Conservation (phyloP, 208 protist species). For the Porcisia hertigi region DNA sequence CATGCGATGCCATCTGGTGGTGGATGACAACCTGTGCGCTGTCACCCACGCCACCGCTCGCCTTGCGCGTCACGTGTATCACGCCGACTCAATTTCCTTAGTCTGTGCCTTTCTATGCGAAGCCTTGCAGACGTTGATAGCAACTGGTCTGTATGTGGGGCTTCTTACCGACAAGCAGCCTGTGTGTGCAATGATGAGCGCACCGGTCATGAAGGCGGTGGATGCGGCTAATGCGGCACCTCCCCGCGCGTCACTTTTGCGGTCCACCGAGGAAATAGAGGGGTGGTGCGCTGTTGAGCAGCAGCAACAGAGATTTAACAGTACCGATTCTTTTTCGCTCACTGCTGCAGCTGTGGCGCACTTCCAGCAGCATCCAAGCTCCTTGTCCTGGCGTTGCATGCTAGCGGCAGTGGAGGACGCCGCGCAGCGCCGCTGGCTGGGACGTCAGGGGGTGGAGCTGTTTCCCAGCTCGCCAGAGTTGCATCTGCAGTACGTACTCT, state of each 20-base stretch:
- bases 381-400: constrained; percentile 68
- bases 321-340: background rate
- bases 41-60: constrained; percentile 21
- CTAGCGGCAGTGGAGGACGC: constrained; percentile 35
- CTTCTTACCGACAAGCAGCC: constrained; percentile 9
- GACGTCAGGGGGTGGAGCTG: constrained; percentile 49
- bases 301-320: background rate
- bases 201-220: background rate
- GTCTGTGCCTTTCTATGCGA: constrained; percentile 30
- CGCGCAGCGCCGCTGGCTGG: constrained; percentile 64
- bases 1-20: background rate
- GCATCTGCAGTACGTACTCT: constrained; percentile 45
- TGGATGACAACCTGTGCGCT: constrained; percentile 29
- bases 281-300: constrained; percentile 23
- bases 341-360: constrained; percentile 16
- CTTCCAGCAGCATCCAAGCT: constrained; percentile 41
- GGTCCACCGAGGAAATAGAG: constrained; percentile 21
- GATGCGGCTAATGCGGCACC: background rate
- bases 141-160: constrained; percentile 2
- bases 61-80: constrained; percentile 10
- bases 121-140: constrained; percentile 30
- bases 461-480: constrained; percentile 70
- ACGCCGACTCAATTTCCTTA: constrained; percentile 19
- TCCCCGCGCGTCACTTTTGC: constrained; percentile 13
- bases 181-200: background rate